These are phyloP conservation scores for Biscogniauxia sp. DNA, from an alignment of 2,329 filamentous ascomycete species.

Conservation along the genomic window DNA sequence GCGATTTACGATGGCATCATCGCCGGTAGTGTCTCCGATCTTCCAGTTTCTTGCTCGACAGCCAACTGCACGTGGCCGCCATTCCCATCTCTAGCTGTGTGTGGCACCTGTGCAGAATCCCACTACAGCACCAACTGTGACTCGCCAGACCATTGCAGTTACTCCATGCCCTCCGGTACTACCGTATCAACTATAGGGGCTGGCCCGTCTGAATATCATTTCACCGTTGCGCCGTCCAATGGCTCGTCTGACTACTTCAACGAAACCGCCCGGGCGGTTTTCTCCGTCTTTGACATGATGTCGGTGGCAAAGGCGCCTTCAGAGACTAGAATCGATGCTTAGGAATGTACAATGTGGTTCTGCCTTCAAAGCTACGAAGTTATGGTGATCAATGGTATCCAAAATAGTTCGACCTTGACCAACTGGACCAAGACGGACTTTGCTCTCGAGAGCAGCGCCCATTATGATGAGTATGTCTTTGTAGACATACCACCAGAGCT, in stretches of 20 bases:
- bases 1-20: constrained; percentile 39
- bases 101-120: constrained; percentile 31
- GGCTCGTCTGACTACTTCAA: constrained; percentile 13
- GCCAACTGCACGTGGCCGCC: constrained; percentile 37
- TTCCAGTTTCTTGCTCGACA: constrained; percentile 30
- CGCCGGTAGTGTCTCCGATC: constrained; percentile 25
- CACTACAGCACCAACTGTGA: constrained; percentile 14
- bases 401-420: constrained; percentile 22
- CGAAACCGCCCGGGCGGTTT: constrained; percentile 26
- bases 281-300: constrained; percentile 37
- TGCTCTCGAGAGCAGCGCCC: constrained; percentile 24
- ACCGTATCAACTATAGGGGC: constrained; percentile 23
- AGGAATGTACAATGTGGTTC: constrained; percentile 38
- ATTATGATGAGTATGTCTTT: constrained; percentile 33
- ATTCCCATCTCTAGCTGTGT: constrained; percentile 37
- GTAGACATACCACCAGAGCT: constrained; percentile 30
- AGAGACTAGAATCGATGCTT: constrained; percentile 21
- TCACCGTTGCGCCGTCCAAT: constrained; percentile 31
- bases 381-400: constrained; percentile 28
- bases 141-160: constrained; percentile 26
- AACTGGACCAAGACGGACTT: constrained; percentile 33
- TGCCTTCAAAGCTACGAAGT: constrained; percentile 35
- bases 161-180: constrained; percentile 30
- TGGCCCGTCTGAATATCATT: constrained; percentile 25
- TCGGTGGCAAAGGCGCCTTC: constrained; percentile 25